Base-by-base conservation (phyloP, 176 grass and related monocot species). In the Zea luxurians region DNA sequence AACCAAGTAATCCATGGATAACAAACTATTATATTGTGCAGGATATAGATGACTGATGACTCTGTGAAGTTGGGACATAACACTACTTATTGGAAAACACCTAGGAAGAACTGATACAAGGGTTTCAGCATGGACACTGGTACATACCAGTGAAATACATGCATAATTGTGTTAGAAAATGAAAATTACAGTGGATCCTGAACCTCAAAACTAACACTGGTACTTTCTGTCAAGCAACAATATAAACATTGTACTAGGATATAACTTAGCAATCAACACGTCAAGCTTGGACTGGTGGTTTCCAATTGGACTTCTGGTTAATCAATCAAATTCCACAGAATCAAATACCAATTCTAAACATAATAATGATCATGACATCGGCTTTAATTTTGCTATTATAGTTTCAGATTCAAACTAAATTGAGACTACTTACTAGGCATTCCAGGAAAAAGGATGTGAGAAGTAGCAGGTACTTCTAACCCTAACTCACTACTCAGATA, bases 1-100 rank as follows among this genome's bases (percentile, higher is more conserved):
- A 79, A 18, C 21, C 12, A 61, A 83, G 17, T 16, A 78, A 57
- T 35, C 63, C 20, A 80, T 17, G 74, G 38, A 63, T 74, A 62
- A 79, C 37, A 57, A 69, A 21, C 45, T 68, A 88, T 58, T 41
- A 73, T 62, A 88, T 59, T 49, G 50, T 73, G 58, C 15, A 47
- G 7, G 71, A 67, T 67, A 64, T 66, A 13, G 20, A 50, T 55
- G 6, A 66, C 11, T 55, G 4, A 46, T 55, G 6, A 66, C 11
- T 55, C 7, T 38, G 16, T 46, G 55, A 72, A 64, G 20, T 34
- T 61, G 20, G 55, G 41, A 64, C 44, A 68, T 48, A 77, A 47
- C 64, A 77, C 20, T 21, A 27, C 10, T 16, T 41, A 71, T 71
- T 40, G 34, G 17, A 41, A 37, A 68, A 73, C 49, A 80, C 20